Conservation (phyloP, 192 early-diverging fungal genomes). For the Piromyces finnis region DNA sequence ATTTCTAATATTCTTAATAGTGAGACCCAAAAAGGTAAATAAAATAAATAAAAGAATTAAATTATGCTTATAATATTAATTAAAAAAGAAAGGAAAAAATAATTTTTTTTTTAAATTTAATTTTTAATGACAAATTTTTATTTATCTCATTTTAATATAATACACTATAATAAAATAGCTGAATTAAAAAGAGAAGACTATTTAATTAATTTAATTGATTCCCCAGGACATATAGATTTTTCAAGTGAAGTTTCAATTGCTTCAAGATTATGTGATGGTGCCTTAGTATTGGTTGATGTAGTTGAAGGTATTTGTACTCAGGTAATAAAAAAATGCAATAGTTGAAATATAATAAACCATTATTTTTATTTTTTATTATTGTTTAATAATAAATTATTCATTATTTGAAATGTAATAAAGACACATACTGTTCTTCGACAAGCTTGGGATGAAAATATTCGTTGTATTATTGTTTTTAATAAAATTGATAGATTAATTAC, state of each 20-base stretch:
- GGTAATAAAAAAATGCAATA: no score
- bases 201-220: constrained; percentile 92
- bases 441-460: constrained; percentile 81
- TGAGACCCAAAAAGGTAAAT: not conserved
- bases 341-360: no score
- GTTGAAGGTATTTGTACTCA: constrained; percentile 99
- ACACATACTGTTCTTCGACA: constrained; percentile 90
- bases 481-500: constrained; percentile 93
- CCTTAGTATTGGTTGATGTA: constrained; percentile 84
- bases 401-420: constrained; percentile 13
- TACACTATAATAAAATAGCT: no score
- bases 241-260: constrained; percentile 98
- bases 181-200: constrained; percentile 36
- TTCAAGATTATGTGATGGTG: constrained; percentile 88
- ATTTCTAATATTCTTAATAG: constrained; percentile 14
- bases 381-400: no score
- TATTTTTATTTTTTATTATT: no score
- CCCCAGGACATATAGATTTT: constrained; percentile 97
- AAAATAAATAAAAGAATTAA: no score
- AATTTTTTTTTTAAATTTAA: no score
- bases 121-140: not conserved
- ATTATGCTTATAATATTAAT: no score
- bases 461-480: constrained; percentile 88
- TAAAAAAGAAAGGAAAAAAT: no score
- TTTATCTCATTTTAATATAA: not conserved